Evolutionary conservation across 306 rosid genomes (phyloP), one percentile per base, ranked within the genome.

Genomic region (Senna siamea): DNA sequence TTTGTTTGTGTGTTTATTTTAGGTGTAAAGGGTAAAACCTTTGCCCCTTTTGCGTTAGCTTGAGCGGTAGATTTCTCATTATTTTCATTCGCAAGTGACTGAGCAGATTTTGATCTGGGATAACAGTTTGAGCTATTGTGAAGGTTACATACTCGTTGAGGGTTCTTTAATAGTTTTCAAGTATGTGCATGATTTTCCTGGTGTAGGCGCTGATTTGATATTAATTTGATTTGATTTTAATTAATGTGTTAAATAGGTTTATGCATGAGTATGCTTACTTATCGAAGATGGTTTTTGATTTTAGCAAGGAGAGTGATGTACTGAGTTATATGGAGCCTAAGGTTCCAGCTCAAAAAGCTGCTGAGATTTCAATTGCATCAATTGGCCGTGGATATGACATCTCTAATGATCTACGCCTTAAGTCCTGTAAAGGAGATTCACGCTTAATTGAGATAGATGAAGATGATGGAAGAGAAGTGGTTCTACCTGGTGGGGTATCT

Each of bases 381-480:
- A 91, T 94, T 59, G 98, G 98, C 59, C 82, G 89, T 69, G 98
- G 98, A 50, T 94, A 94, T 50, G 96, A 94, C 77, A 85, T 94
- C 69, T 81, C 91, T 15, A 20, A 23, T 30, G 98, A 94, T 85
- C 74, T 91, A 70, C 80, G 93, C 76, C 98, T 94, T 72, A 94
- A 94, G 89, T 93, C 78, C 80, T 93, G 97, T 51, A 91, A 91
- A 81, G 92, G 96, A 26, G 87, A 84, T 69, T 78, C 97, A 11
- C 91, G 91, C 50, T 83, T 94, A 67, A 91, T 94, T 44, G 95
- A 91, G 76, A 78, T 94, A 56, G 91, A 91, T 63, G 97, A 80
- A 71, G 81, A 67, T 62, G 88, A 75, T 65, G 89, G 87, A 9
- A 85, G 90, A 63, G 91, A 88, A 60, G 70, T 89, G 63, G 88